Base-by-base conservation (phyloP, 2,329 filamentous ascomycete genomes). In the Lachnellula willkommii region DNA sequence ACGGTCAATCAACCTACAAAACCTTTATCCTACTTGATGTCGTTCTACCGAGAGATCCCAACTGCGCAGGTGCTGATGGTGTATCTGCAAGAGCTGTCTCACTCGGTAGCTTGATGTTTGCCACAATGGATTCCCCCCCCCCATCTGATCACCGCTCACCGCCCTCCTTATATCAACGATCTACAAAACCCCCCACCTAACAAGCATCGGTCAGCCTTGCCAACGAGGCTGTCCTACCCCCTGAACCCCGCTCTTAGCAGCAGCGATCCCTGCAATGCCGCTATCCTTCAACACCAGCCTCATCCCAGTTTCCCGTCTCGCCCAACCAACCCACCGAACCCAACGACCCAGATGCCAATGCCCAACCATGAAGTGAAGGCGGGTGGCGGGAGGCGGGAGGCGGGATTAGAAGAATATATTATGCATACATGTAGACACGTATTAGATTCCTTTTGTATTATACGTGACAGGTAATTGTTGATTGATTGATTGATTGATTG, bases 281-380 rank as follows among this genome's bases (percentile, higher is more conserved):
- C 28, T 53, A 48, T 7, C 12, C 36, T 17, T 48, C 49, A 59
- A 59, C 51, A 56, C 54, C 54, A 56, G 57, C 47, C 12, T 12
- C 42, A 45, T 24, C 42, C 42, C 42, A 45, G 42, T 45, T 24
- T 12, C 4, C 20, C 11, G n/a, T 20, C 5, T 24, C 5, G 22
- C n/a, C 42, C 22, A 17, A 40, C n/a, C 20, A 22, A 24, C 42
- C 42, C 42, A 45, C 3, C 42, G 7, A 12, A 24, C 57, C 51
- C 40, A 50, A 43, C 56, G 37, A 50, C 42, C 43, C 37, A 37
- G 20, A 40, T 14, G 12, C 24, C 17, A 24, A 26, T 28, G n/a
- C 11, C 11, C 37, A 40, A 17, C n/a, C 37, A 40, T n/a, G 8
- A 17, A 40, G 37, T 9, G 28, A 32, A 32, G 28, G 28, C 28